Base-by-base conservation (phyloP, 768 basidiomycete species). In the Mycena rosella region DNA sequence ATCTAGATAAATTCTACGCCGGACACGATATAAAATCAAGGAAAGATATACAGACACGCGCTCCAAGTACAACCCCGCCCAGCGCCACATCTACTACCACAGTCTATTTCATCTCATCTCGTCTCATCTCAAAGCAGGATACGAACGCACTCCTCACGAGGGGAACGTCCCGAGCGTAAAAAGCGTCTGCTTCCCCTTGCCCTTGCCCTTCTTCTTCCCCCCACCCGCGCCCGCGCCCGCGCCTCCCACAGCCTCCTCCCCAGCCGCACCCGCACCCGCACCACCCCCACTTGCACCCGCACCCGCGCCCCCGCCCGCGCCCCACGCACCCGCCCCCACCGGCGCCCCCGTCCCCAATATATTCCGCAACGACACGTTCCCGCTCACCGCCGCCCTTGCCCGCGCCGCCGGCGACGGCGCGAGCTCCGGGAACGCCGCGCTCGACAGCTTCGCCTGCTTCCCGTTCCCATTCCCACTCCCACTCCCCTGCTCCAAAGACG, bases 111-210 rank as follows among this genome's bases (percentile, higher is more conserved):
- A 36, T 36, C 34, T 36, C 7, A 36, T 36, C 34, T 36, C 34
- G 34, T 36, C 34, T 36, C 7, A 36, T 36, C 15, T 36, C 8
- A 7, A 15, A 15, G 15, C 34, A 36, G 15, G 7, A 15, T 8
- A 15, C 34, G 34, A 15, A 8, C 34, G 8, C 15, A 15, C 8
- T 36, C 29, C 17, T 79, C 74, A 82, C 22, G 78, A 74, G 17
- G 85, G 83, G 78, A 86, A 84, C 6, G 84, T 77, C n/a, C 86
- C 85, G 63, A 86, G 76, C 14, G 84, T 94, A 73, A 95, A 96
- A 70, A 96, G 77, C 11, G 89, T 95, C 83, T 95, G 92, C 80
- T 95, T 95, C 76, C 89, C 88, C 78, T 95, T 94, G 1, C 89
- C 89, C 75, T 95, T 96, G 0, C 87, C 86, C 78, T 93, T 95